Evolutionary conservation across 225 moss, liverwort and hornwort species (phyloP), one percentile per base, ranked within the genome.

Genomic region (Sphagnum contortum): DNA sequence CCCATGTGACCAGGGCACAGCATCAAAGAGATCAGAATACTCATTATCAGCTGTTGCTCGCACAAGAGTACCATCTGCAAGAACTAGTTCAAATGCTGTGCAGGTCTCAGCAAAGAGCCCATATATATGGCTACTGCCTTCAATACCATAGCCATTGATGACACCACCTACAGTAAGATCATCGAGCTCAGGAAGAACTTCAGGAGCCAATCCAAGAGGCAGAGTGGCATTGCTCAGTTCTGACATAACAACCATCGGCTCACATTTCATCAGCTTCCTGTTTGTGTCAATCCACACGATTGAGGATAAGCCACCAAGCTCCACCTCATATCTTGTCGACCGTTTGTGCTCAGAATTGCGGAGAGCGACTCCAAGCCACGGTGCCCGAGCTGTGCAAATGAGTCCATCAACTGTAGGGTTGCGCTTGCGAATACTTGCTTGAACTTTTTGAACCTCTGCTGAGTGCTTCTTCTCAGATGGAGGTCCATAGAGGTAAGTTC

Each of bases 61-160:
- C 4, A 87, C 83, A 53, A 87, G 8, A 10, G 46, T 48, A 7
- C 87, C 87, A 54, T 87, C 78, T 3, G n/a, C 72, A 45, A 87
- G 58, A 8, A 87, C 83, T 71, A 87, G 57, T 68, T 87, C 87
- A 12, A 77, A 83, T 5, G 87, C 87, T 8, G 77, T 78, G 83
- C 87, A 87, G 3, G 87, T 83, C 75, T 87, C 87, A 3, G 87
- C 80, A 47, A 87, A 87, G 9, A 87, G 59, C 12, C 87, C 87
- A 53, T 80, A 69, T 12, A 87, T 80, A 54, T 87, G 87, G 63
- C 87, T 87, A 66, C 87, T 87, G 12, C 87, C 87, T 54, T 87
- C 87, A 29, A 87, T 80, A 49, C 87, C 87, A 49, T 87, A 87
- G 6, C 87, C 87, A 55, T 83, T 87, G 62, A 83, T 70, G n/a